These are phyloP conservation scores for Filobasidium uniguttulatum DNA, from an alignment of 1,284 basidiomycete genomes.

Conservation along the genomic window DNA sequence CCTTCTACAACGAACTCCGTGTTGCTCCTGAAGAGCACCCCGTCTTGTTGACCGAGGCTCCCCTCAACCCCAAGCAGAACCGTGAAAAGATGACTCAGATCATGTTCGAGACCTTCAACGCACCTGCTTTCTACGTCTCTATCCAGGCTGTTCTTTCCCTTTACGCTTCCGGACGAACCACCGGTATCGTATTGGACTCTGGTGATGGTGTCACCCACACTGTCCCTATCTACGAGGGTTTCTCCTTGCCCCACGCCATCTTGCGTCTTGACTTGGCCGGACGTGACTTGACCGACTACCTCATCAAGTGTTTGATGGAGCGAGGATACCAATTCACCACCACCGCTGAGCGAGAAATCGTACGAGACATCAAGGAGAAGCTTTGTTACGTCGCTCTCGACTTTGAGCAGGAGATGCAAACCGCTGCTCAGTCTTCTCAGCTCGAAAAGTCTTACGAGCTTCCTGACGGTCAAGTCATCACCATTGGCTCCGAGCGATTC, in stretches of 20 bases:
- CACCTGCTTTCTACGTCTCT: conserved; percentile 81
- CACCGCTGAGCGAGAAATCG: conserved; percentile 87
- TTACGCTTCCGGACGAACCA: conserved; percentile 82
- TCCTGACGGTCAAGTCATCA: conserved; percentile 93
- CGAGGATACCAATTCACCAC: conserved; percentile 91
- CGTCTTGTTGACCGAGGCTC: conserved; percentile 83
- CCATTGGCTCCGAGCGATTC: conserved; percentile 94
- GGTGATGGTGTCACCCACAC: conserved; percentile 90
- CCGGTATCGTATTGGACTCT: conserved; percentile 86
- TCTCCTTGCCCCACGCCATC: conserved; percentile 88
- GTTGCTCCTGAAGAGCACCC: conserved; percentile 73
- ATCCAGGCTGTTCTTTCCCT: conserved; percentile 87
- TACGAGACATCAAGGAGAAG: conserved; percentile 97
- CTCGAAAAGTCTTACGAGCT: conserved; percentile 93
- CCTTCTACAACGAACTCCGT: conserved; percentile 76
- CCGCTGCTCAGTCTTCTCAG: conserved; percentile 77
- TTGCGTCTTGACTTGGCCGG: conserved; percentile 88
- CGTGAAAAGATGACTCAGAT: conserved; percentile 95
- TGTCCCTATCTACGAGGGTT: conserved; percentile 90
- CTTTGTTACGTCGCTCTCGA: conserved; percentile 94
- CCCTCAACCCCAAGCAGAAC: conserved; percentile 88
- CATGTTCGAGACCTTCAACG: conserved; percentile 96
- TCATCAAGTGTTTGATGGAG: conserved; percentile 87
- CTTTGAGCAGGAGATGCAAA: conserved; percentile 92
- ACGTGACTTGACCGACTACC: conserved; percentile 82